Base-by-base conservation (phyloP, 352 stramenopile genomes). In the Globisporangium nagaii region DNA sequence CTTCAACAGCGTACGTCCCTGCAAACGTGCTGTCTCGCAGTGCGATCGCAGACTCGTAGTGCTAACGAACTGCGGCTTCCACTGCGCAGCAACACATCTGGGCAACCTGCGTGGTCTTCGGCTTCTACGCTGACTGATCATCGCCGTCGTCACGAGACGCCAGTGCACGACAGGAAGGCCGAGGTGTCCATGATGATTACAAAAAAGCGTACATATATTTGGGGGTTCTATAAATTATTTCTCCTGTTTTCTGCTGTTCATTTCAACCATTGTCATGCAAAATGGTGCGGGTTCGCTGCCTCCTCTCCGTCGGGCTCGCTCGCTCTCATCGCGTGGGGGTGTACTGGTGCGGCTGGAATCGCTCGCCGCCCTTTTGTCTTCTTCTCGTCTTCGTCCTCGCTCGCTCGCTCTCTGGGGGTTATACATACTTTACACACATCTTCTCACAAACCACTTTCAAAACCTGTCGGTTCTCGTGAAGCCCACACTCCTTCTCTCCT, bases 81-180 rank as follows among this genome's bases (percentile, higher is more conserved):
- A n/a, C n/a, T n/a, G n/a, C n/a, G 24, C 34, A 91, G 83, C 71
- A 95, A 69, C 73, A 88, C 43, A 76, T 97, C 45, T 97, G 86
- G 86, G 81, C 84, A 20, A 96, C 78, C 9, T 95, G 84, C 43
- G 65, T 97, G 6, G 82, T 97, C 34, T 97, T 98, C 63, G 87
- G 79, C 27, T 77, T 97, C 37, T 97, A 97, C 52, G 71, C 87
- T 3, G 88, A 97, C 62, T 97, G 68, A 68, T 11, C n/a, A n/a
- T n/a, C n/a, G n/a, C n/a, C n/a, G n/a, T n/a, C n/a, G n/a, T n/a
- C n/a, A n/a, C n/a, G n/a, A n/a, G n/a, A n/a, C n/a, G n/a, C n/a
- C n/a, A n/a, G n/a, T 30, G n/a, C 31, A 24, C 19, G 3, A 22
- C 11, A 51, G n/a, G 7, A 34, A 58, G 24, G 5, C 25, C 28